A percentile compares a stretch with the other conserved stretches of the same genome.
phyloP scores from a whole-genome alignment of 805 yeast genomes.

The Ogataea glucozyma region DNA sequence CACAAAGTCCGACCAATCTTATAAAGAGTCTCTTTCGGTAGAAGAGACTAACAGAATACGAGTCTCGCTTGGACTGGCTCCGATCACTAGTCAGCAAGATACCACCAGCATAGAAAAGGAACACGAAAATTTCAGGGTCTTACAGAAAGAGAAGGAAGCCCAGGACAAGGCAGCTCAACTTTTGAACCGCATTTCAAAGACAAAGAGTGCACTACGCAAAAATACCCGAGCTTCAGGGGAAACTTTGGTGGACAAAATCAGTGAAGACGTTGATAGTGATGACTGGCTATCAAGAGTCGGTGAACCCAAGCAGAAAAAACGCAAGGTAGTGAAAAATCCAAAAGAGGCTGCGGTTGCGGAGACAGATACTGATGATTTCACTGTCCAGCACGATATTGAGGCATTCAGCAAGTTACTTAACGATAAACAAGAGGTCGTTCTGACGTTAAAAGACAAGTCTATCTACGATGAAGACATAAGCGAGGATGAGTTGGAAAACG shows the following conservation, averaged over 20 bases:
- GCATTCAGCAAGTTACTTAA: slow-evolving; percentile 38
- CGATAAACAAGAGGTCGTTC: slow-evolving; percentile 41
- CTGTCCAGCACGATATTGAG: slow-evolving; percentile 46
- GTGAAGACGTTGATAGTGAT: slow-evolving; percentile 36
- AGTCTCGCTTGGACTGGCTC: slow-evolving; percentile 42
- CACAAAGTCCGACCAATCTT: background rate
- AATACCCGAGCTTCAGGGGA: slow-evolving; percentile 26
- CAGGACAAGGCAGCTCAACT: slow-evolving; percentile 30
- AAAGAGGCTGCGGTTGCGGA: background rate
- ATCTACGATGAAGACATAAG: slow-evolving; percentile 39
- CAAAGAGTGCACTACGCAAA: slow-evolving; percentile 23
- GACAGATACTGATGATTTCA: slow-evolving; percentile 32
- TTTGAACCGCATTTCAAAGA: slow-evolving; percentile 14
- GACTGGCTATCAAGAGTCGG: slow-evolving; percentile 37
- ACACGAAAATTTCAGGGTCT: slow-evolving; percentile 35
- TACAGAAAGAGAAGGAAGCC: slow-evolving; percentile 36
- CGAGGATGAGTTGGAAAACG: slow-evolving; percentile 43
- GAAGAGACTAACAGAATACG: slow-evolving; percentile 52
- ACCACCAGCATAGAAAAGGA: slow-evolving; percentile 33
- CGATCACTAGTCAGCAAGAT: slow-evolving; percentile 44
- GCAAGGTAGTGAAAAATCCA: slow-evolving; percentile 7
- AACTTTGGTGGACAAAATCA: slow-evolving; percentile 29
- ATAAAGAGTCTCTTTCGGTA: slow-evolving; percentile 33
- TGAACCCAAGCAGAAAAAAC: slow-evolving; percentile 11
- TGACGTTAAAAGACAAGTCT: slow-evolving; percentile 58